Base-by-base conservation (phyloP, 1,139 yeast genomes). In the Yamadazyma aaseri region DNA sequence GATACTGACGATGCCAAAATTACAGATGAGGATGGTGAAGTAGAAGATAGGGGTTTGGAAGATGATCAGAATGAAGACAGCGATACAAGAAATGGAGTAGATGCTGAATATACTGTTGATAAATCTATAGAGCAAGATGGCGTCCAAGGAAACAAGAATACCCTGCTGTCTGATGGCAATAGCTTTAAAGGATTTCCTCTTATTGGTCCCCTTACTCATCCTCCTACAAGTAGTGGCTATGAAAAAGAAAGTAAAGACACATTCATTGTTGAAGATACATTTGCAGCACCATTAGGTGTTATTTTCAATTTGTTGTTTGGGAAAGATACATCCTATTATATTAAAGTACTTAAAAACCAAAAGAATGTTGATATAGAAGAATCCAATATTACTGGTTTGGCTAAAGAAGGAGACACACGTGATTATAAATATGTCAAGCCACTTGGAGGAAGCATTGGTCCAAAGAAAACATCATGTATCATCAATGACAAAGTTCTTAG, bases 401-500 rank as follows among this genome's bases (percentile, higher is more conserved):
- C 53, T 6, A 43, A 48, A 5, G 51, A 52, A 18, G 51, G 50
- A 6, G 62, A 58, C 29, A 60, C 58, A 32, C 73, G 99, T 42
- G 65, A 70, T 27, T 90, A 82, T 53, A 70, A 73, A 4, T 94
- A 90, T 55, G 72, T 69, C 30, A 90, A 90, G 56, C 97, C 96
- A 3, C 66, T 94, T 41, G 68, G 71, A 39, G 90, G 83, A 1
- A 78, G 96, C 0, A 79, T 94, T 39, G 98, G 98, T 0, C 98
- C 98, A 5, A 92, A 90, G 52, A 96, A 90, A 54, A 90, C 98
- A 3, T 77, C 74, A 47, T 94, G 98, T 63, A 53, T 73, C 11
- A 79, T 87, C 36, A 79, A 80, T 2, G 99, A 94, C 49, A 71
- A 74, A 6, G 60, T 86, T 31, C 80, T 82, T 39, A 71, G 73